These are phyloP conservation scores for Alternaria incomplexa DNA, from an alignment of 2,329 filamentous ascomycete genomes.

Conservation along the genomic window DNA sequence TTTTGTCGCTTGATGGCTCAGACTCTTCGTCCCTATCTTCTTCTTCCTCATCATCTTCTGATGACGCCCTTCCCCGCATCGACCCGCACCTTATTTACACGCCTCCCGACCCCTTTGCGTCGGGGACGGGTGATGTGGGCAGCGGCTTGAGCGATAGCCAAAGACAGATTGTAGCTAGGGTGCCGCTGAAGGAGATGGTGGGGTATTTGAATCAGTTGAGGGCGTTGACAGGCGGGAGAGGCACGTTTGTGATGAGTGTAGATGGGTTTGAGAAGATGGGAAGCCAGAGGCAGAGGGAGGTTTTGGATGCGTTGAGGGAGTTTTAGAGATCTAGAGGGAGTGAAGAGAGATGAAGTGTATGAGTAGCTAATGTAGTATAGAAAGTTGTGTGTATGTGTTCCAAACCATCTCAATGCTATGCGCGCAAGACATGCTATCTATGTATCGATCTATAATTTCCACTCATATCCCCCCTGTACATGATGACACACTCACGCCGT, in stretches of 20 bases:
- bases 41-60: constrained; percentile 6
- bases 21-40: constrained; percentile 14
- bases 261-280: constrained; percentile 74
- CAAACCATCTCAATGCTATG: not conserved
- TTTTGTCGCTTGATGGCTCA: constrained; percentile 68
- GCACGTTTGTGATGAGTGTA: constrained; percentile 76
- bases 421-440: too few species aligned
- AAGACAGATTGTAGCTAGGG: constrained; percentile 77
- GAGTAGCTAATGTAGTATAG: not conserved
- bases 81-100: constrained; percentile 81
- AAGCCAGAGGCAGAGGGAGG: constrained; percentile 63
- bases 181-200: constrained; percentile 96
- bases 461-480: not conserved
- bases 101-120: constrained; percentile 81
- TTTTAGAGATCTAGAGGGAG: constrained; percentile 17
- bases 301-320: constrained; percentile 51
- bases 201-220: constrained; percentile 89
- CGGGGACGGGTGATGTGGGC: constrained; percentile 23
- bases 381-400: not conserved
- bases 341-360: not conserved
- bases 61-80: constrained; percentile 57
- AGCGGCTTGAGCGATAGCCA: constrained; percentile 31
- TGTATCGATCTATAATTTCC: too few species aligned
- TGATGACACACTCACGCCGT: constrained; percentile 60
- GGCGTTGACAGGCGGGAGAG: constrained; percentile 84